These are phyloP conservation scores for Penicillium palitans DNA, from an alignment of 2,329 filamentous ascomycete genomes.

Conservation along the genomic window DNA sequence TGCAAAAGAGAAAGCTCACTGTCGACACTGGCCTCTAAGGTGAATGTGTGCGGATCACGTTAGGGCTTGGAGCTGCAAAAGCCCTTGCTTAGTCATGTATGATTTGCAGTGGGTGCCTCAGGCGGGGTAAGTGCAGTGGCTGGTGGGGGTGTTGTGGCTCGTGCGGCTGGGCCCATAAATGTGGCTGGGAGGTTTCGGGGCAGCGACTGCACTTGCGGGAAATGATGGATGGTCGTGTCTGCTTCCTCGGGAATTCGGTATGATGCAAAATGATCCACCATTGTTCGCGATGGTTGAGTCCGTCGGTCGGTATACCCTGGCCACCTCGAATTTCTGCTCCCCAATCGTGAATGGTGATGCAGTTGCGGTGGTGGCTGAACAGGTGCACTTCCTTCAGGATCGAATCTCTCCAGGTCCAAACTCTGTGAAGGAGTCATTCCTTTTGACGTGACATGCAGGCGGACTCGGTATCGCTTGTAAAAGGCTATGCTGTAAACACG, in stretches of 20 bases:
- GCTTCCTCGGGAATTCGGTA: slow-evolving; percentile 7
- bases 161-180: background rate
- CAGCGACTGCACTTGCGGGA: background rate
- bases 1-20: slow-evolving; percentile 22
- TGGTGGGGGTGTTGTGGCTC: background rate
- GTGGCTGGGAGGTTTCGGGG: slow-evolving; percentile 1
- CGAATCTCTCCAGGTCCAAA: slow-evolving; percentile 9
- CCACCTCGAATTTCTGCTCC: slow-evolving; percentile 8
- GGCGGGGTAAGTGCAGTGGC: slow-evolving; percentile 6
- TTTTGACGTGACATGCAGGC: slow-evolving; percentile 17
- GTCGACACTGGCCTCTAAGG: slow-evolving; percentile 17
- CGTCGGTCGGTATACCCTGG: slow-evolving; percentile 5
- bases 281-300: background rate
- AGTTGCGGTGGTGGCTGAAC: slow-evolving; percentile 1
- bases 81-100: slow-evolving; percentile 23
- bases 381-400: background rate
- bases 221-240: background rate
- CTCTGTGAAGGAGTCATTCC: background rate
- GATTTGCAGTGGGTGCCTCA: slow-evolving; percentile 2
- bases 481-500: slow-evolving; percentile 6
- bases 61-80: slow-evolving; percentile 25
- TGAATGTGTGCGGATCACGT: slow-evolving; percentile 29
- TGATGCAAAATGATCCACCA: background rate
- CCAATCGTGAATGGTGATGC: slow-evolving; percentile 9
- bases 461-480: slow-evolving; percentile 19